Base-by-base conservation (phyloP, 345 rosid species). In the Melaleuca alternifolia region DNA sequence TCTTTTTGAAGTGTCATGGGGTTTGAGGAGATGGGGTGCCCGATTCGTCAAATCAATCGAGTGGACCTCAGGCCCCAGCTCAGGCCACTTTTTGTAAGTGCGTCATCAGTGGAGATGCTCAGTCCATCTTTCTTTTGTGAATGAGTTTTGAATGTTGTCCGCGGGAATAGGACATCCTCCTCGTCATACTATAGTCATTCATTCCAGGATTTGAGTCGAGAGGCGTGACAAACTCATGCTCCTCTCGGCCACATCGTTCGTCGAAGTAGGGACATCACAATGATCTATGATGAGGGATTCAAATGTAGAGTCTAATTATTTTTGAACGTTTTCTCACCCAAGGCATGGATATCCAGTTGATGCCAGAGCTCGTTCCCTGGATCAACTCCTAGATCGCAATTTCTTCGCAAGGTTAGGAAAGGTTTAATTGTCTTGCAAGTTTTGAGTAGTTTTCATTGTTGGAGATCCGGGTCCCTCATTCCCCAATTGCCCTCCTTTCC, bases 281-380 rank as follows among this genome's bases (percentile, higher is more conserved):
- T 7, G 2, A 9, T 10, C 13, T 71, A 7, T 3, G 10, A 37
- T 1, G 1, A 33, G 13, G 6, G 30, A 71, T 9, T 33, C 7
- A 33, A 11, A 9, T 1, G 1, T 18, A 9, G 10, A 41, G 0
- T 18, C 13, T 1, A 0, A 14, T 71, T 8, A 33, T 5, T 71
- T 71, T 9, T 3, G 1, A 33, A 71, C 48, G 4, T 71, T 18
- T 37, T 10, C 81, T 37, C 0, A 0, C 3, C 48, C 0, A 0
- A 20, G 24, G 37, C 24, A 1, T 37, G 26, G 48, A 4, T 8
- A 33, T 71, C 1, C 0, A 3, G 7, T 37, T 24, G 6, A 71
- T 21, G 6, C 6, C 4, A 71, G 26, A 37, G 0, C 26, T 71
- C 18, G 81, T 71, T 71, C 10, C 2, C 20, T 5, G 6, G 54